Evolutionary conservation across 1,284 basidiomycete species (phyloP).

Genomic region (Ustilago loliicola): DNA sequence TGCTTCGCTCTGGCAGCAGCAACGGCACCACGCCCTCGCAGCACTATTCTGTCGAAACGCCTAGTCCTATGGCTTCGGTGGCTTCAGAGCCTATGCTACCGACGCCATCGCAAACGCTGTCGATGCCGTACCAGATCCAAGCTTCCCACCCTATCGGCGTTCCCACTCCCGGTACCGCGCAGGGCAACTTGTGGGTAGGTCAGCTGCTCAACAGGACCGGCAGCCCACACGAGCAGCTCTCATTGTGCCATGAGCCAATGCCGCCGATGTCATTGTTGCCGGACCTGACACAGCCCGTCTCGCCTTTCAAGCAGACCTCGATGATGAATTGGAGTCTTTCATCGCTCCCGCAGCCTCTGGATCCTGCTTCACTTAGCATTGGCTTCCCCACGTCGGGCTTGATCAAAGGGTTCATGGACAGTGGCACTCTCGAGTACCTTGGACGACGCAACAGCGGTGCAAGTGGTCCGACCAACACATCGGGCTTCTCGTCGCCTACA

Average conservation of each 20-base stretch:
- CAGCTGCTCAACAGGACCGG: conserved; percentile 41
- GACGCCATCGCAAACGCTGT: conserved; percentile 11
- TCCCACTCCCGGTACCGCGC: background rate
- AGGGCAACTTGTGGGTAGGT: conserved; percentile 42
- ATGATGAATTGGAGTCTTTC: conserved; percentile 47
- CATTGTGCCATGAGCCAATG: conserved; percentile 9
- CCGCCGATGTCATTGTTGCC: conserved; percentile 26
- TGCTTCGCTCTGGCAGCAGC: conserved; percentile 28
- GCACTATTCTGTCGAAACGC: conserved; percentile 20
- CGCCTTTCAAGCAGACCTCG: conserved; percentile 48
- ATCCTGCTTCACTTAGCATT: conserved; percentile 25
- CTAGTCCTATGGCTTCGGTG: conserved; percentile 8
- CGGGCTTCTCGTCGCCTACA: conserved; percentile 36
- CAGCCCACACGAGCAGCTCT: conserved; percentile 11
- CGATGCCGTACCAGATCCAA: conserved; percentile 42
- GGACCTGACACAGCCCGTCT: conserved; percentile 31
- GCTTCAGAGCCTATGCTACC: conserved; percentile 19
- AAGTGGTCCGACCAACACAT: conserved; percentile 17
- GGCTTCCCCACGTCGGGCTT: conserved; percentile 9
- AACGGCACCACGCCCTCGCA: conserved; percentile 5
- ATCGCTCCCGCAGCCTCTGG: conserved; percentile 27
- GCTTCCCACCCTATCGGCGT: conserved; percentile 34
- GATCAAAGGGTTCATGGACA: conserved; percentile 27
- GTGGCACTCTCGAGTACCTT: conserved; percentile 23
- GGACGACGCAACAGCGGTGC: conserved; percentile 19